phyloP scores from a whole-genome alignment of 805 yeast genomes.

The Lipomyces kockii region DNA sequence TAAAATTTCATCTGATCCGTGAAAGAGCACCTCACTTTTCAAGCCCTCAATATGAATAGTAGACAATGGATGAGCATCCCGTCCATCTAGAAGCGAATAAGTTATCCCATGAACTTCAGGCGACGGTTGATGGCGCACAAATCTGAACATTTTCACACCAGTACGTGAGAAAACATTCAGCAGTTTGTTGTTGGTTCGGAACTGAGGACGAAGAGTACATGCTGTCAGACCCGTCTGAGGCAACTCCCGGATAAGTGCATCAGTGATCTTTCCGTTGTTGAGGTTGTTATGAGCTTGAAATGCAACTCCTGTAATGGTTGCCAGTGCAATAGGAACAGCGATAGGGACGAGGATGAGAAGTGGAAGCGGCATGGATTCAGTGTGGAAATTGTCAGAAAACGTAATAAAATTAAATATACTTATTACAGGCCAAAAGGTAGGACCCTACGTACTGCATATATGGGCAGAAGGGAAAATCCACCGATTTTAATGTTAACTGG shows the following conservation, averaged over 20 bases:
- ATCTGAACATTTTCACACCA: slow-evolving; percentile 20
- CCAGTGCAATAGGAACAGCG: slow-evolving; percentile 15
- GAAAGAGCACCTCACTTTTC: slow-evolving; percentile 20
- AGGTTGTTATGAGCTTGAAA: slow-evolving; percentile 1
- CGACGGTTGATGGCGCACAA: slow-evolving; percentile 21
- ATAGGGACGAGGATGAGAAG: slow-evolving; percentile 7
- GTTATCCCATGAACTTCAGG: slow-evolving; percentile 11
- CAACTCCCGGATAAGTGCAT: slow-evolving; percentile 28
- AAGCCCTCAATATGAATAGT: slow-evolving; percentile 22
- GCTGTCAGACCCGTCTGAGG: slow-evolving; percentile 32
- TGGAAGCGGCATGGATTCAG: slow-evolving; percentile 13
- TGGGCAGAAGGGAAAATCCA: not conserved
- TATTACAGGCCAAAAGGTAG: not conserved
- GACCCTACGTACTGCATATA: not conserved
- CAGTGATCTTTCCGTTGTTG: not conserved
- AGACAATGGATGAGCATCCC: slow-evolving; percentile 14
- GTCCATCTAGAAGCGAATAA: slow-evolving; percentile 17
- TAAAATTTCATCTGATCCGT: slow-evolving; percentile 5
- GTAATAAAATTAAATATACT: not conserved
- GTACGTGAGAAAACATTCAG: slow-evolving; percentile 22
- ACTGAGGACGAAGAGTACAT: slow-evolving; percentile 33
- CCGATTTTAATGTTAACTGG: not conserved
- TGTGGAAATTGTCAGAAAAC: not conserved
- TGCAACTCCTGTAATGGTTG: slow-evolving; percentile 14
- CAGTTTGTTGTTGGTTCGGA: slow-evolving; percentile 22